A percentile compares a stretch with the other conserved stretches of the same genome.
These are phyloP conservation scores for Trichoderma oligosporum DNA, from an alignment of 2,329 filamentous ascomycete species.

Conservation along the genomic window DNA sequence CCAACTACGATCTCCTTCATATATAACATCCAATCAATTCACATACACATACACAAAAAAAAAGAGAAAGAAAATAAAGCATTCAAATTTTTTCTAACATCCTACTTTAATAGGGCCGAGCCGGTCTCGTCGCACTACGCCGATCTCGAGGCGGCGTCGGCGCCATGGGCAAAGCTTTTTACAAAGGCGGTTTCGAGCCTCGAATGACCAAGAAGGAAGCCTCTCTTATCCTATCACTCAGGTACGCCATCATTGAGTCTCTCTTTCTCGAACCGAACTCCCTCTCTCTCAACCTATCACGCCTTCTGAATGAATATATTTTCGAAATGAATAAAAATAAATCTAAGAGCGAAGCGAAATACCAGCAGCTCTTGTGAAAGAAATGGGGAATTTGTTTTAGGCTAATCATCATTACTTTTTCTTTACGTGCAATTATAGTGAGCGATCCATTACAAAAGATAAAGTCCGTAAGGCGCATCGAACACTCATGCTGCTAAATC, in stretches of 20 bases:
- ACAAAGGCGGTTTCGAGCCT: conserved; percentile 97
- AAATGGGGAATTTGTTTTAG: no score
- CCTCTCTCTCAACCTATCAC: no score
- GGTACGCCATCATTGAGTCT: conserved; percentile 49
- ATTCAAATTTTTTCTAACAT: no score
- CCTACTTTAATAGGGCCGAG: conserved; percentile 65
- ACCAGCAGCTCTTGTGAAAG: no score
- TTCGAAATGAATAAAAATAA: no score
- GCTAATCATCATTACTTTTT: no score
- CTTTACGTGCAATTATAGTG: no score
- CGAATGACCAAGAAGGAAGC: conserved; percentile 94
- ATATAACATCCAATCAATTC: neutral
- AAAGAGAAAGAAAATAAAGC: neutral
- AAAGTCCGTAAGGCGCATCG: conserved; percentile 94
- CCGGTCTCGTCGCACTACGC: conserved; percentile 83
- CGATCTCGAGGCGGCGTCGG: conserved; percentile 74
- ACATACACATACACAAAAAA: neutral
- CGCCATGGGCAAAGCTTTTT: conserved; percentile 84
- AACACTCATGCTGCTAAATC: conserved; percentile 93
- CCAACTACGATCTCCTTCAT: neutral
- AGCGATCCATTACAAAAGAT: conserved; percentile 83
- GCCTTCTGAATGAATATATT: no score
- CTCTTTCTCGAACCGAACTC: no score
- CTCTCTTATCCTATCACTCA: conserved; percentile 82
- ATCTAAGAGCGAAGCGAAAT: no score